Evolutionary conservation across 1,284 basidiomycete genomes (phyloP).

Genomic region (Pseudozyma thailandica): DNA sequence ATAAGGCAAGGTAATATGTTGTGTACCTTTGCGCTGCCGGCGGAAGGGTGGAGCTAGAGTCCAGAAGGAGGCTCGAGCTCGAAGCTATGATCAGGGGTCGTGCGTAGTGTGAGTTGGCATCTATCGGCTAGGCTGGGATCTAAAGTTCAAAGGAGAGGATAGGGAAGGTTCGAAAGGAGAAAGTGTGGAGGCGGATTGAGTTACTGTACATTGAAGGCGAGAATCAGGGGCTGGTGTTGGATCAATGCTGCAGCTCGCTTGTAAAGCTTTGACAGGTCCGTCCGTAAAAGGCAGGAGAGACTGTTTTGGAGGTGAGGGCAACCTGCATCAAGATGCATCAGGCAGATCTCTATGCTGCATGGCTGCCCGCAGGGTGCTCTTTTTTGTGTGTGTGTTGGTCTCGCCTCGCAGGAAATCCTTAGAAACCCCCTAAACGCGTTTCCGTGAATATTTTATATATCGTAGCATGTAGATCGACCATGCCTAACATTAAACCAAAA

Average conservation of each 20-base stretch:
- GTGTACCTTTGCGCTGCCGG: no score
- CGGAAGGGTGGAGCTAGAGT: neutral
- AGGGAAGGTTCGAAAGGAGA: no score
- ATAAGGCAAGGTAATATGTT: no score
- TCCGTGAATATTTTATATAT: no score
- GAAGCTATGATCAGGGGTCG: neutral
- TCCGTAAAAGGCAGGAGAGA: constrained; percentile 1
- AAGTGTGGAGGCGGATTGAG: neutral
- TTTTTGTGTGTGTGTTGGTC: constrained; percentile 24
- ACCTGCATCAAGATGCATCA: constrained; percentile 18
- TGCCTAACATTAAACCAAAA: neutral
- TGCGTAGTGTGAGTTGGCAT: no score
- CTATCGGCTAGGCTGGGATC: no score
- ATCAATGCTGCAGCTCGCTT: constrained; percentile 8
- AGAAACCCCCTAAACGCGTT: constrained; percentile 17
- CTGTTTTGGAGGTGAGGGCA: no score
- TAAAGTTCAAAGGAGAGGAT: no score
- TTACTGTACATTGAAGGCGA: no score
- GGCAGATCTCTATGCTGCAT: constrained; percentile 11
- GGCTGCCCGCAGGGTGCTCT: no score
- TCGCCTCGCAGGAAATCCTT: constrained; percentile 3
- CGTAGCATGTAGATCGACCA: no score
- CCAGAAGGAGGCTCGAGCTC: neutral
- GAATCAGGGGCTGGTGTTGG: constrained; percentile 15
- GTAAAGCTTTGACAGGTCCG: constrained; percentile 4